These are phyloP conservation scores for Metschnikowia peoriensis DNA, from an alignment of 805 yeast genomes.

Conservation along the genomic window DNA sequence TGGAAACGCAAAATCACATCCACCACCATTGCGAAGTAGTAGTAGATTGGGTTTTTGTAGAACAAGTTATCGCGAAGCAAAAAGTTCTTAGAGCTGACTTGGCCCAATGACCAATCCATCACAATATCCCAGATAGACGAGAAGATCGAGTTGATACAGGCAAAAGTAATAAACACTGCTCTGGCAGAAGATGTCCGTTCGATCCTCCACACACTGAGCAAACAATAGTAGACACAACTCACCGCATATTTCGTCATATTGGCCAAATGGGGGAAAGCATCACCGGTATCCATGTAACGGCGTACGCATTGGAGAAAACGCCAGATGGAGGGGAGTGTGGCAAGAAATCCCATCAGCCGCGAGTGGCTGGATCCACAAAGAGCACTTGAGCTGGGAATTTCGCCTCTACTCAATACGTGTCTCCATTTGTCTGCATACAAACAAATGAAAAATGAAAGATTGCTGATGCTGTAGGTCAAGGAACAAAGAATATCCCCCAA, in stretches of 20 bases:
- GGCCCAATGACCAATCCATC: constrained; percentile 95
- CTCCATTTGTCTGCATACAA: constrained; percentile 72
- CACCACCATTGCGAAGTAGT: constrained; percentile 70
- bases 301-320: constrained; percentile 87
- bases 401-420: constrained; percentile 43
- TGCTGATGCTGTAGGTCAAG: constrained; percentile 83
- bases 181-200: constrained; percentile 41
- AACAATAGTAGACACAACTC: constrained; percentile 64
- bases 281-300: constrained; percentile 90
- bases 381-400: constrained; percentile 20
- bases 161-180: constrained; percentile 69
- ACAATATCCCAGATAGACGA: constrained; percentile 83
- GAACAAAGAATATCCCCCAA: constrained; percentile 90
- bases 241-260: constrained; percentile 77
- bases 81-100: constrained; percentile 54
- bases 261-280: constrained; percentile 94
- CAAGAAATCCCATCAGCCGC: constrained; percentile 74
- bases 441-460: constrained; percentile 82
- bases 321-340: constrained; percentile 85
- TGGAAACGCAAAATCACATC: constrained; percentile 80
- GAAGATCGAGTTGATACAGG: constrained; percentile 66
- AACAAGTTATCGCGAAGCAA: constrained; percentile 72
- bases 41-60: constrained; percentile 53
- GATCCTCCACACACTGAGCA: constrained; percentile 77
- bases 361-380: constrained; percentile 79